Percentiles rank a stretch among this genome's conserved stretches.
Evolutionary conservation across 2,329 filamentous ascomycete species (phyloP).

Genomic region (Aschersonia sp.): DNA sequence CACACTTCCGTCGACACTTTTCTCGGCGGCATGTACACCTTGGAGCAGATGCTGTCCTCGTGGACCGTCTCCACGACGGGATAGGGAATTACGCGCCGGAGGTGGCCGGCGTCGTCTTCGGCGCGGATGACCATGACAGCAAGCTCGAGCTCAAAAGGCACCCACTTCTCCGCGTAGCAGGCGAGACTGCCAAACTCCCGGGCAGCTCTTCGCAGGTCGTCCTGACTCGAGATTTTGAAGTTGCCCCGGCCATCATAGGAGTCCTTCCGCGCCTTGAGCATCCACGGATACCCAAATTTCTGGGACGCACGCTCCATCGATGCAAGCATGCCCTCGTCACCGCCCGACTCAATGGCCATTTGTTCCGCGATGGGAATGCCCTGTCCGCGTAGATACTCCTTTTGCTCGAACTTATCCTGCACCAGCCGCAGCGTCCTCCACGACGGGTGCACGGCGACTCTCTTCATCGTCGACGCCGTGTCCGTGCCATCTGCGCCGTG

Average conservation of each 20-base stretch:
- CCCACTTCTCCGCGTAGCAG: constrained; percentile 83
- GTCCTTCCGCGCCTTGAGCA: constrained; percentile 82
- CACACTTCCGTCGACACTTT: constrained; percentile 46
- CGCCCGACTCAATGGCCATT: constrained; percentile 39
- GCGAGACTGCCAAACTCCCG: constrained; percentile 53
- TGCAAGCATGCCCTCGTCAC: constrained; percentile 31
- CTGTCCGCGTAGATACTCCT: constrained; percentile 56
- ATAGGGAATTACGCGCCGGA: constrained; percentile 50
- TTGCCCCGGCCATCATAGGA: constrained; percentile 83
- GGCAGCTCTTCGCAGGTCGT: constrained; percentile 46
- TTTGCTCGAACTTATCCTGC: constrained; percentile 88
- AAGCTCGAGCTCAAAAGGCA: constrained; percentile 71
- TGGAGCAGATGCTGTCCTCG: constrained; percentile 88
- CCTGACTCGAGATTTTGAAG: constrained; percentile 30
- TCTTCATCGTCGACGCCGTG: constrained; percentile 16
- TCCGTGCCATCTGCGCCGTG: constrained; percentile 11
- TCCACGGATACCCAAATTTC: constrained; percentile 66
- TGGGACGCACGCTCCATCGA: constrained; percentile 49
- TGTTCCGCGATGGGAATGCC: constrained; percentile 62
- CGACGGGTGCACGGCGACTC: constrained; percentile 57
- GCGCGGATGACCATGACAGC: constrained; percentile 93
- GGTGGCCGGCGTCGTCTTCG: constrained; percentile 44
- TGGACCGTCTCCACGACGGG: constrained; percentile 90
- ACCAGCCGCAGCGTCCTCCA: constrained; percentile 80
- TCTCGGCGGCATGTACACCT: constrained; percentile 75